Evolutionary conservation across 2,329 filamentous ascomycete species (phyloP), one percentile per base, ranked within the genome.

Genomic region (Diplodia sapinea): DNA sequence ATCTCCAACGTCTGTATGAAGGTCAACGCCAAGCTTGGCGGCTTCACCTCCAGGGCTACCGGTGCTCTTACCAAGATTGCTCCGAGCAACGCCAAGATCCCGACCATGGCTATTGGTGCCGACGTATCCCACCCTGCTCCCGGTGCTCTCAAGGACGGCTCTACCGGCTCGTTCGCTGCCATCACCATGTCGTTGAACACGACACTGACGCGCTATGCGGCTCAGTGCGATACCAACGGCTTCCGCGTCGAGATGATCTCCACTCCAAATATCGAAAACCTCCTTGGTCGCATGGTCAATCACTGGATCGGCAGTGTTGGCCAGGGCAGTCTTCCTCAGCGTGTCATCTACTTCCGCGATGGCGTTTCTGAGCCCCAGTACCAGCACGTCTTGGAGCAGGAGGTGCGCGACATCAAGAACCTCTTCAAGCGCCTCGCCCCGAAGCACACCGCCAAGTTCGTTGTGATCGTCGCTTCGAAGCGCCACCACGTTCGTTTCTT

Each of bases 1-100:
- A 90, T 92, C 74, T 95, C 92, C 0, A 99, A 99, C 70, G 93
- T 99, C 0, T 87, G 89, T 70, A 95, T 99, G 92, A 99, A 99
- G 82, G 88, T 99, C 71, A 98, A 99, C 73, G 91, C 92, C 3
- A 99, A 99, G 82, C 86, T 99, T 2, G 95, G 95, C 15, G 95
- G 95, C 6, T 86, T 87, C 0, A 97, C 93, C 0, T 89, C 81
- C 69, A 79, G 82, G 62, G 83, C 82, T 2, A 73, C 83, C 23
- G 73, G 74, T 79, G 13, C 54, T 79, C 26, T 77, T 33, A 70
- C 71, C 2, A 77, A 73, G 72, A 69, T 77, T 17, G 70, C 70
- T 4, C 72, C 55, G 68, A 71, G 68, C 26, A 47, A 65, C 36
- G 56, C 65, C 7, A 50, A 55, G n/a, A 70, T 69, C 38, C 73